phyloP scores from a whole-genome alignment of 169 alveolate genomes.

The Cryptosporidium sp. region DNA sequence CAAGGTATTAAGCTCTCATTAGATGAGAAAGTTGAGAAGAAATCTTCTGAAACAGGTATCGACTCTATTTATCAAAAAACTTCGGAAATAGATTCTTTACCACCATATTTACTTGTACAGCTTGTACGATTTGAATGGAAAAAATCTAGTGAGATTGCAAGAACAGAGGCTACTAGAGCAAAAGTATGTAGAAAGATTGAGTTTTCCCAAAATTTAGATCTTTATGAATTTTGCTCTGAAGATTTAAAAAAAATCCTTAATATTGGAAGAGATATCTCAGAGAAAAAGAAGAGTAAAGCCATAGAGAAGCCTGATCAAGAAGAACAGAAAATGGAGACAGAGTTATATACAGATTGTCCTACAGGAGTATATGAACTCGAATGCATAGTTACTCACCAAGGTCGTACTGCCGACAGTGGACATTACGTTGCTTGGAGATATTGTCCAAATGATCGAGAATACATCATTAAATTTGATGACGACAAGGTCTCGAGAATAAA shows the following conservation, averaged over 20 bases:
- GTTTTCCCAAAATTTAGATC: constrained; percentile 93
- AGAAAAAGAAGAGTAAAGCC: constrained; percentile 82
- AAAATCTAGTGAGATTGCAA: constrained; percentile 85
- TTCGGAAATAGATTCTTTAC: constrained; percentile 88
- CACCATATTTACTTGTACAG: constrained; percentile 92
- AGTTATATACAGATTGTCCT: constrained; percentile 79
- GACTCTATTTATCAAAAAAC: constrained; percentile 90
- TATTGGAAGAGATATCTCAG: constrained; percentile 85
- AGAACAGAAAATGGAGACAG: constrained; percentile 75
- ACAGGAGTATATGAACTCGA: constrained; percentile 94
- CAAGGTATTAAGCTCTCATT: constrained; percentile 92
- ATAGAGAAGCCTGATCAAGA: constrained; percentile 31
- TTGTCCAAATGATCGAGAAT: constrained; percentile 47
- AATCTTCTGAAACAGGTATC: constrained; percentile 84
- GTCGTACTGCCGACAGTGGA: constrained; percentile 97
- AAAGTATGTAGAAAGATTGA: constrained; percentile 94
- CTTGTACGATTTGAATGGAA: constrained; percentile 97
- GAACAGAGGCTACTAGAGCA: constrained; percentile 94
- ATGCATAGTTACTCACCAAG: constrained; percentile 96
- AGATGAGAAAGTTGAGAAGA: constrained; percentile 89
- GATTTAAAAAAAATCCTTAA: constrained; percentile 84
- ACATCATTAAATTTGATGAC: constrained; percentile 87
- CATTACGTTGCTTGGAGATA: constrained; percentile 96
- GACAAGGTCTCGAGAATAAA: constrained; percentile 86
- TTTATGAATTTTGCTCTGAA: constrained; percentile 92